Percentiles rank a stretch among this genome's conserved stretches.
Evolutionary conservation across 1,284 basidiomycete species (phyloP).

Genomic region (Schizopora paradoxa): DNA sequence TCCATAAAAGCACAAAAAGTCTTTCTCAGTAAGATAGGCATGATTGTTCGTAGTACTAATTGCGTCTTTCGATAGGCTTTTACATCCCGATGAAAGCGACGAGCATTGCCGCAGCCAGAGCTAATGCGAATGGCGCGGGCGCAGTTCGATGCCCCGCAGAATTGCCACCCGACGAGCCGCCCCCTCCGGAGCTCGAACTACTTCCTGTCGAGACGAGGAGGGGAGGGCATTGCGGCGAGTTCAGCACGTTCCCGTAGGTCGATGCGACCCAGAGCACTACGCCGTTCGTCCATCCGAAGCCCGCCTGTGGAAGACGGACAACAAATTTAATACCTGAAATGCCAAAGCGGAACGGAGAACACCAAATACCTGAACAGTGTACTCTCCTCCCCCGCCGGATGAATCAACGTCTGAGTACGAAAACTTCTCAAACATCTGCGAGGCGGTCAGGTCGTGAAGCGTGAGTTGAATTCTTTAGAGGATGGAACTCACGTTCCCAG

Average conservation of each 20-base stretch:
- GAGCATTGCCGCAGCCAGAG: neutral
- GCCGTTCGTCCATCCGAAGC: constrained; percentile 92
- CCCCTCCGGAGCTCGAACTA: constrained; percentile 1
- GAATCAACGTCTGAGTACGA: constrained; percentile 74
- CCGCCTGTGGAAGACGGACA: constrained; percentile 41
- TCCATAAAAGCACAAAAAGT: too few relatives aligned
- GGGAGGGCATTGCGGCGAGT: constrained; percentile 47
- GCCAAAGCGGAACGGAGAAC: constrained; percentile 3
- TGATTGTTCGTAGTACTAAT: too few relatives aligned
- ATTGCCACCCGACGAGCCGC: neutral
- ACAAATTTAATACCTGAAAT: constrained; percentile 3
- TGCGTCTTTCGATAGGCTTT: too few relatives aligned
- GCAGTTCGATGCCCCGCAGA: constrained; percentile 3
- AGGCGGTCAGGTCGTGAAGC: neutral
- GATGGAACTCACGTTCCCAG: constrained; percentile 54
- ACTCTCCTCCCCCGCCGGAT: constrained; percentile 83
- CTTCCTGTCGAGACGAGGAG: constrained; percentile 27
- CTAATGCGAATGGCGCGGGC: neutral
- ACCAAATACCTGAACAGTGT: constrained; percentile 75
- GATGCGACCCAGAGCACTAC: constrained; percentile 73
- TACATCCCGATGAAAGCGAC: too few relatives aligned
- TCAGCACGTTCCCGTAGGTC: constrained; percentile 60
- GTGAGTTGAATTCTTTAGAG: constrained; percentile 19
- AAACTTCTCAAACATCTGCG: constrained; percentile 89
- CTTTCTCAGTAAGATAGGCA: too few relatives aligned